These are phyloP conservation scores for Monosporascus sp. DNA, from an alignment of 2,329 filamentous ascomycete genomes.

Conservation along the genomic window DNA sequence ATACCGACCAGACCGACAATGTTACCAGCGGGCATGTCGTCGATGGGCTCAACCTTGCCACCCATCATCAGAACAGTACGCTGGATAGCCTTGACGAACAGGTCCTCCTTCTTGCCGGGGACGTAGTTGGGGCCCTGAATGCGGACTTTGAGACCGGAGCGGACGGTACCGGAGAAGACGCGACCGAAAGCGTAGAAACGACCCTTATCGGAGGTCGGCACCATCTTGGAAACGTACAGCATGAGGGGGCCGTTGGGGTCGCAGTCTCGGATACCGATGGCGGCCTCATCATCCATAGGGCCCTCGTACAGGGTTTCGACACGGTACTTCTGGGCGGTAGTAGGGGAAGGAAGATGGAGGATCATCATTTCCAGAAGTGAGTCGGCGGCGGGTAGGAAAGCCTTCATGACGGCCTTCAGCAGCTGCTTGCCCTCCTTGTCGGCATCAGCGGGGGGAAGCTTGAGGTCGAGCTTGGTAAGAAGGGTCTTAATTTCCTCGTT, in stretches of 20 bases:
- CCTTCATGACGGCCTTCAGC: conserved; percentile 96
- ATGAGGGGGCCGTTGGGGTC: conserved; percentile 97
- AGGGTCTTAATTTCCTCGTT: conserved; percentile 82
- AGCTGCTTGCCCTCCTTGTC: conserved; percentile 96
- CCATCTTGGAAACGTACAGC: conserved; percentile 99
- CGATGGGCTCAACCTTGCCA: conserved; percentile 96
- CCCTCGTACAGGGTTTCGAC: conserved; percentile 98
- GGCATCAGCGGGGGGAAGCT: conserved; percentile 80
- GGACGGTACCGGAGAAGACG: conserved; percentile 99
- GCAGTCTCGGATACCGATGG: conserved; percentile 97
- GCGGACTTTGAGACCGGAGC: conserved; percentile 97
- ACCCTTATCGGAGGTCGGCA: conserved; percentile 98
- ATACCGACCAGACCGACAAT: conserved; percentile 99
- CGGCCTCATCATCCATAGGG: conserved; percentile 84
- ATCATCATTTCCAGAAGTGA: conserved; percentile 99
- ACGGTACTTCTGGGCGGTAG: conserved; percentile 96
- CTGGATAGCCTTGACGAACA: conserved; percentile 99
- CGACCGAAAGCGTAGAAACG: conserved; percentile 99
- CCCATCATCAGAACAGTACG: conserved; percentile 99
- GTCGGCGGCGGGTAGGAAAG: conserved; percentile 97
- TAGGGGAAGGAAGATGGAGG: conserved; percentile 94
- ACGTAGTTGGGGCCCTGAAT: conserved; percentile 99
- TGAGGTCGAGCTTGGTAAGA: conserved; percentile 90
- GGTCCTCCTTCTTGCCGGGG: conserved; percentile 96
- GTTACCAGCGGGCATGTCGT: conserved; percentile 99